phyloP scores from a whole-genome alignment of 345 rosid species.

The Arabidopsis arenosa region DNA sequence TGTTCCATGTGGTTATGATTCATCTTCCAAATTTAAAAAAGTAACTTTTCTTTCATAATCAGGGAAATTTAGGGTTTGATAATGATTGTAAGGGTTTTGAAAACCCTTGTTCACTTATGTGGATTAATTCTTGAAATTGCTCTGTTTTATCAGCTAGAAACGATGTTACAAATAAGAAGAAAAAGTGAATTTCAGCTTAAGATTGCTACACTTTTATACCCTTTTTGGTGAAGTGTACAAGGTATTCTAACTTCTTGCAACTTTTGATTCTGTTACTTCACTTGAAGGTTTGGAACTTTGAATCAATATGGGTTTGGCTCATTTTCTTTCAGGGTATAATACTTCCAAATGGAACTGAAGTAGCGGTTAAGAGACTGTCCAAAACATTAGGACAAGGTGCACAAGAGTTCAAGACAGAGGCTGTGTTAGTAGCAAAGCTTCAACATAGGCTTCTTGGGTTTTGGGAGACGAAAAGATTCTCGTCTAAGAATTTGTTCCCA shows the following conservation, averaged over 20 bases:
- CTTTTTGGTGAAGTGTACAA: slow-evolving; percentile 63
- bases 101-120: not conserved
- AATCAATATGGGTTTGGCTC: not conserved
- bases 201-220: not conserved
- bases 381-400: slow-evolving; percentile 51
- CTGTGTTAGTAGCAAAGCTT: slow-evolving; percentile 50
- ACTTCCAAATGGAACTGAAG: slow-evolving; percentile 42
- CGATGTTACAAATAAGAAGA: not conserved
- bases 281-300: not conserved
- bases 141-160: no score
- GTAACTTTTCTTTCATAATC: not conserved
- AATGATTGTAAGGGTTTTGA: not conserved
- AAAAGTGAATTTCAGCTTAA: not conserved
- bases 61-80: not conserved
- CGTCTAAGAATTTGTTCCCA: slow-evolving; percentile 51
- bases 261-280: not conserved
- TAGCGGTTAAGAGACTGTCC: slow-evolving; percentile 56
- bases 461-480: slow-evolving; percentile 53
- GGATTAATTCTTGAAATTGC: no score
- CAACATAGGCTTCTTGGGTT: slow-evolving; percentile 58
- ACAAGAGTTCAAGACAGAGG: no score
- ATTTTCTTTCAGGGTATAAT: slow-evolving; percentile 25
- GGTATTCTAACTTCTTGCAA: slow-evolving; percentile 39
- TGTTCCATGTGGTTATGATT: not conserved
- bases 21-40: not conserved